Percentiles rank a stretch among this genome's conserved stretches.
Evolutionary conservation across 805 yeast genomes (phyloP).

Genomic region (Starmera pachycereana): DNA sequence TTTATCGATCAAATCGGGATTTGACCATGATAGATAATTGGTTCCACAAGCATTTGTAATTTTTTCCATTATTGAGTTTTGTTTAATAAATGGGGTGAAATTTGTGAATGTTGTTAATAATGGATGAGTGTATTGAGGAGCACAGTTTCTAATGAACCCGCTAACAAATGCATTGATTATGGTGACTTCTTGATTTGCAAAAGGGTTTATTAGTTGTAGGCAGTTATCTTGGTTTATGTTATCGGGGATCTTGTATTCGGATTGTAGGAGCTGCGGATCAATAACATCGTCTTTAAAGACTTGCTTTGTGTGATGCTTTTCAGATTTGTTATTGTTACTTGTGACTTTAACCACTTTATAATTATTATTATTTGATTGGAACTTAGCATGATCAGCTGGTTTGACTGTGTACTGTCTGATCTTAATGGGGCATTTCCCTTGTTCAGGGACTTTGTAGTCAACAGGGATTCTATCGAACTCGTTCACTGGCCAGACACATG

Average conservation of each 20-base stretch:
- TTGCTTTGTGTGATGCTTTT: neutral
- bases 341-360: neutral
- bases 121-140: conserved; percentile 32
- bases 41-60: conserved; percentile 33
- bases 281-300: neutral
- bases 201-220: neutral
- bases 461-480: conserved; percentile 9
- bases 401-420: no score
- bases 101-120: conserved; percentile 30
- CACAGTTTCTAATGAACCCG: conserved; percentile 30
- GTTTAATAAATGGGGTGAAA: conserved; percentile 26
- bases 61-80: conserved; percentile 20
- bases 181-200: conserved; percentile 2
- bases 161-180: conserved; percentile 23
- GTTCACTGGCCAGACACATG: conserved; percentile 17
- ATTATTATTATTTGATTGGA: neutral
- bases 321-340: neutral
- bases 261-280: no score
- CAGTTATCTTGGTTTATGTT: neutral
- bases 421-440: neutral
- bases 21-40: conserved; percentile 24
- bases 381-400: neutral
- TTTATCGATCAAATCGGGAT: conserved; percentile 17
- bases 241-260: neutral
- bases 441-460: conserved; percentile 9